Evolutionary conservation across 2,329 filamentous ascomycete species (phyloP).

Genomic region (Colletotrichum sp.): DNA sequence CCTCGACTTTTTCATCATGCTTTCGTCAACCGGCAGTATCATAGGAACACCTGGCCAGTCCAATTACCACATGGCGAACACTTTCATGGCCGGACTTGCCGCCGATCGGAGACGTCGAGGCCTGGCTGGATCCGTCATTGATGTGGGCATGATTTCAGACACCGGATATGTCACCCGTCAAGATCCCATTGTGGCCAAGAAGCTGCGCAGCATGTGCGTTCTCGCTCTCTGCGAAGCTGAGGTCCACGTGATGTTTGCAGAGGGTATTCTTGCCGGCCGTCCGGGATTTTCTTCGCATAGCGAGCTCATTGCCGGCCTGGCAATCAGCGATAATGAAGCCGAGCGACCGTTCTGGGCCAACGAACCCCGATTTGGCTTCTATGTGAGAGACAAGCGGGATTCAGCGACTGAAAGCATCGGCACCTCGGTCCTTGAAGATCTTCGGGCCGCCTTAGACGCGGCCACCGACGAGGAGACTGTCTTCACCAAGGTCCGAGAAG

Average conservation of each 20-base stretch:
- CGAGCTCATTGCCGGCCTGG: slow-evolving; percentile 29
- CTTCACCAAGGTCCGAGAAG: not conserved
- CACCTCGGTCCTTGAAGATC: not conserved
- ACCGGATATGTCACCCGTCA: slow-evolving; percentile 41
- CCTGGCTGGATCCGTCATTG: slow-evolving; percentile 38
- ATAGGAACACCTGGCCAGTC: slow-evolving; percentile 34
- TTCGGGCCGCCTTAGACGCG: not conserved
- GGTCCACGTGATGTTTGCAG: slow-evolving; percentile 38
- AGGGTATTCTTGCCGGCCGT: slow-evolving; percentile 41
- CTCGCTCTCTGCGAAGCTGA: not conserved
- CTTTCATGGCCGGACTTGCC: slow-evolving; percentile 43
- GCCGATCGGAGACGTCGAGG: slow-evolving; percentile 38
- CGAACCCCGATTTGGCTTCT: not conserved
- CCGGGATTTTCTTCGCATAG: slow-evolving; percentile 22
- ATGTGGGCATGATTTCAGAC: slow-evolving; percentile 42
- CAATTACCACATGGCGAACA: slow-evolving; percentile 51
- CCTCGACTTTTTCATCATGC: slow-evolving; percentile 41
- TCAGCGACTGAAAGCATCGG: not conserved
- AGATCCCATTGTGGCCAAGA: not conserved
- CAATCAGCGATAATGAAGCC: not conserved
- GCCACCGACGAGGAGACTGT: not conserved
- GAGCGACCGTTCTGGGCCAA: not conserved
- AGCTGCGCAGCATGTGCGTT: slow-evolving; percentile 11
- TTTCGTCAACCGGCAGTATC: slow-evolving; percentile 31
- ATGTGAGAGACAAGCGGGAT: not conserved